phyloP scores from a whole-genome alignment of 129 eudicot genomes.

The Pulicaria dysenterica region DNA sequence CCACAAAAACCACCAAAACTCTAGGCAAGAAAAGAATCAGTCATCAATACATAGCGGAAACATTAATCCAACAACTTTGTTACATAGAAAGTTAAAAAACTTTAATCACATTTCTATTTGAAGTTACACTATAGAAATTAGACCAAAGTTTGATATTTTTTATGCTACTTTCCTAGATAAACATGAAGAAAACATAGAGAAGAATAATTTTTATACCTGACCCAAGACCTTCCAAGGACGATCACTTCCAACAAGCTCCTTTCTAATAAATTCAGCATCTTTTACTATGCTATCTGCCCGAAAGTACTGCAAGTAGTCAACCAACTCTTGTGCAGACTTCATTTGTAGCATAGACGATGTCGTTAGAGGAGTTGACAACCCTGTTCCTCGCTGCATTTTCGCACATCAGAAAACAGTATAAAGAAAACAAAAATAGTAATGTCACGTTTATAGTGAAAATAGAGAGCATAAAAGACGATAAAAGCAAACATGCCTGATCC shows the following conservation, averaged over 20 bases:
- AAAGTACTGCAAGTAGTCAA: slow-evolving; percentile 68
- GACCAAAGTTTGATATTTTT: neutral
- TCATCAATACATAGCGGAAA: neutral
- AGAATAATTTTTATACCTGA: slow-evolving; percentile 49
- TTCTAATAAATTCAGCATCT: slow-evolving; percentile 90
- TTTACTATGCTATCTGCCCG: slow-evolving; percentile 91
- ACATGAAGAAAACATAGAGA: neutral
- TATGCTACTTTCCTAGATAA: neutral
- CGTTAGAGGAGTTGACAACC: slow-evolving; percentile 92
- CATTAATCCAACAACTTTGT: neutral
- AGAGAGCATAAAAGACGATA: neutral
- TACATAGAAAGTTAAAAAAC: neutral
- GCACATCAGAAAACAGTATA: slow-evolving; percentile 25
- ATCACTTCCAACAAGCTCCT: slow-evolving; percentile 56
- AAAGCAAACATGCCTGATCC: slow-evolving; percentile 69
- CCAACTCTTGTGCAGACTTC: slow-evolving; percentile 71
- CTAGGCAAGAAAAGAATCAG: slow-evolving; percentile 41
- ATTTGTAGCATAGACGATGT: slow-evolving; percentile 84
- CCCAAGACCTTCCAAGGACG: slow-evolving; percentile 92
- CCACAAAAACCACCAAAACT: slow-evolving; percentile 97
- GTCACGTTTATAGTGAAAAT: neutral
- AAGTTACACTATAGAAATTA: neutral
- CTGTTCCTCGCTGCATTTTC: slow-evolving; percentile 91
- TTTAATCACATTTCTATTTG: neutral
- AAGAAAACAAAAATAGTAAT: neutral